Conservation (phyloP, 257 asterid species). For the Plantago ovata region DNA sequence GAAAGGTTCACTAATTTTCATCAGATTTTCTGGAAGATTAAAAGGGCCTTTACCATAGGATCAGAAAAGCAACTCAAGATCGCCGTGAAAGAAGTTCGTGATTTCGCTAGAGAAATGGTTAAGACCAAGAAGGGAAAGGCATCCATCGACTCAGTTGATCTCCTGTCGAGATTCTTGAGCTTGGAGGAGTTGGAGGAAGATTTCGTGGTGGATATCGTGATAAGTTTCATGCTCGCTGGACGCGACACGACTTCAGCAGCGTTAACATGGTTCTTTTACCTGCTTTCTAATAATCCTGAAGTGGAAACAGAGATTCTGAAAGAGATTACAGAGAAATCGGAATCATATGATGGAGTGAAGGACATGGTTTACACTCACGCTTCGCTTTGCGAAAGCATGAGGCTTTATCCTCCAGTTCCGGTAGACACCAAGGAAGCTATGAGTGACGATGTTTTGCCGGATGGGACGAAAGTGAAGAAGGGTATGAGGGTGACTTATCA, state of each 20-base stretch:
- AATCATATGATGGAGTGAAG: slow-evolving; percentile 3
- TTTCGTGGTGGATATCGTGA: neutral
- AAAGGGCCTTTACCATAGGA: slow-evolving; percentile 8
- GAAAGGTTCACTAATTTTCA: neutral
- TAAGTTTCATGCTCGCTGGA: slow-evolving; percentile 10
- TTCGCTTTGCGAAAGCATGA: slow-evolving; percentile 16
- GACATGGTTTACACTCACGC: slow-evolving; percentile 9
- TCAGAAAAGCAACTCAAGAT: slow-evolving; percentile 11
- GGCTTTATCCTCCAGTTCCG: slow-evolving; percentile 16
- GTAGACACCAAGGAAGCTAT: slow-evolving; percentile 1
- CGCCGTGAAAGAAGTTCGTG: slow-evolving; percentile 2
- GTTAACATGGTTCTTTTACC: slow-evolving; percentile 8
- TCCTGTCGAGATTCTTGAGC: slow-evolving; percentile 7
- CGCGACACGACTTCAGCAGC: slow-evolving; percentile 14
- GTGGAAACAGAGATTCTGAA: slow-evolving; percentile 1
- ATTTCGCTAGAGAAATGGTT: neutral
- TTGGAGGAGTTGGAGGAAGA: slow-evolving; percentile 2
- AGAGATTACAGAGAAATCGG: slow-evolving; percentile 3
- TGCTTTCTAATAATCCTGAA: neutral
- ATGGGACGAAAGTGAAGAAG: neutral
- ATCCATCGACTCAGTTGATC: slow-evolving; percentile 2
- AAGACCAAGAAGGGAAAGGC: neutral
- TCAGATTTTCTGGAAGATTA: neutral
- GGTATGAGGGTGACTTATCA: slow-evolving; percentile 16
- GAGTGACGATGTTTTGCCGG: slow-evolving; percentile 1